Percentiles rank a stretch among this genome's conserved stretches.
Conservation (phyloP, 2,329 filamentous ascomycete genomes). For the Apiospora koreana region DNA sequence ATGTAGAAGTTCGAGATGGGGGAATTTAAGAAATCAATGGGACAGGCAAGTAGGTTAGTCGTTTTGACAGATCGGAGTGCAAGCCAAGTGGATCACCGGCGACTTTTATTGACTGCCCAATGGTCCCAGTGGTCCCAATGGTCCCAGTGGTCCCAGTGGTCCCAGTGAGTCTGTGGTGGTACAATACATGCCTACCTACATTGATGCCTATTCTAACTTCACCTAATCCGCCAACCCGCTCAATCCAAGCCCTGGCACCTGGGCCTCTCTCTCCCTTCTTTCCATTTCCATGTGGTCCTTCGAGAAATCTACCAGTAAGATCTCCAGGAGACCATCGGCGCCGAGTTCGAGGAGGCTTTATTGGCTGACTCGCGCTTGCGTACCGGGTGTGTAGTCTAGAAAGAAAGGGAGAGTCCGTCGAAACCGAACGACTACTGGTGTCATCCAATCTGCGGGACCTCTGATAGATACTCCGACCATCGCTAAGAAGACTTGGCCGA, state of each 20-base stretch:
- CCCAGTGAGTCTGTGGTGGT: not conserved
- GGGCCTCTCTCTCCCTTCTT: not conserved
- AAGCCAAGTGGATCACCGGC: not conserved
- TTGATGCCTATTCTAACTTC: not conserved
- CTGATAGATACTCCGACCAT: not conserved
- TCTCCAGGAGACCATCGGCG: not conserved
- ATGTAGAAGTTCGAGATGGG: not conserved
- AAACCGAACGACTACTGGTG: not conserved
- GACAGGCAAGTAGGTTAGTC: not conserved
- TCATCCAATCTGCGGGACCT: not conserved
- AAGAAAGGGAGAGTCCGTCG: not conserved
- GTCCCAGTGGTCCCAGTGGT: too few species aligned
- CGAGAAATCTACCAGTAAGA: not conserved
- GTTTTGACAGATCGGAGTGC: not conserved
- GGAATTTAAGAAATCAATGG: not conserved
- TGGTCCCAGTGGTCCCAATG: too few species aligned
- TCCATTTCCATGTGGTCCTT: not conserved
- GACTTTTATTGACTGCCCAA: not conserved
- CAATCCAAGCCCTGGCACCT: not conserved
- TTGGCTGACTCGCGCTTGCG: slow-evolving; percentile 7
- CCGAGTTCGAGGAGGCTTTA: slow-evolving; percentile 1
- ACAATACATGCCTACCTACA: not conserved
- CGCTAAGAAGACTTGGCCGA: not conserved
- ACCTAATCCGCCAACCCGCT: not conserved
- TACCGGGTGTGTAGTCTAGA: not conserved